Percentiles rank a stretch among this genome's conserved stretches.
Evolutionary conservation across 73 alveolate species (phyloP).

Genomic region (Uronychia binucleata): DNA sequence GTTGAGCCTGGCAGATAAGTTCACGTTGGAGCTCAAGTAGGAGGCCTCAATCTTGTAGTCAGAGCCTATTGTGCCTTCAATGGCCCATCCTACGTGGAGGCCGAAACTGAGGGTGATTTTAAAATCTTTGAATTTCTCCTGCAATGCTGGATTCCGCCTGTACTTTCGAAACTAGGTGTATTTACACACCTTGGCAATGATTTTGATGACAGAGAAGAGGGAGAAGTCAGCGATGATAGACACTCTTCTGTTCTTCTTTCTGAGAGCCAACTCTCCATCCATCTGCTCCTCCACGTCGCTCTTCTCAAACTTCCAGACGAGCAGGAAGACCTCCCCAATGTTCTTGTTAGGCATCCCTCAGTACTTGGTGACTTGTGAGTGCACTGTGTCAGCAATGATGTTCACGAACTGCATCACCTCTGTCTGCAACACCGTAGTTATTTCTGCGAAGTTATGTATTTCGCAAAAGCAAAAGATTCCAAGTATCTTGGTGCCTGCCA

Average conservation of each 20-base stretch:
- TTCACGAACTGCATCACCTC: constrained; percentile 74
- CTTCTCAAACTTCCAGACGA: constrained; percentile 62
- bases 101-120: constrained; percentile 71
- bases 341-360: constrained; percentile 41
- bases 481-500: constrained; percentile 58
- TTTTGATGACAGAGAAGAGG: constrained; percentile 52
- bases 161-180: constrained; percentile 55
- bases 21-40: constrained; percentile 74
- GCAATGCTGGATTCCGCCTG: constrained; percentile 58
- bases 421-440: constrained; percentile 65
- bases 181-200: constrained; percentile 38
- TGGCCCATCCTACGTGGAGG: constrained; percentile 84
- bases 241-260: constrained; percentile 58
- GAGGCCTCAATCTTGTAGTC: constrained; percentile 76
- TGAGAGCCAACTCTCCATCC: constrained; percentile 39
- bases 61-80: constrained; percentile 85
- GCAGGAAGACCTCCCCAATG: constrained; percentile 55
- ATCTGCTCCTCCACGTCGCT: constrained; percentile 30
- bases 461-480: constrained; percentile 93
- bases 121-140: constrained; percentile 62
- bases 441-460: constrained; percentile 75
- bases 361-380: constrained; percentile 56
- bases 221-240: constrained; percentile 48
- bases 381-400: constrained; percentile 67
- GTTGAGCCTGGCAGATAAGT: constrained; percentile 57